A percentile compares a stretch with the other conserved stretches of the same genome.
These are phyloP conservation scores for Phytophthora crassamura DNA, from an alignment of 352 stramenopile species.

Conservation along the genomic window DNA sequence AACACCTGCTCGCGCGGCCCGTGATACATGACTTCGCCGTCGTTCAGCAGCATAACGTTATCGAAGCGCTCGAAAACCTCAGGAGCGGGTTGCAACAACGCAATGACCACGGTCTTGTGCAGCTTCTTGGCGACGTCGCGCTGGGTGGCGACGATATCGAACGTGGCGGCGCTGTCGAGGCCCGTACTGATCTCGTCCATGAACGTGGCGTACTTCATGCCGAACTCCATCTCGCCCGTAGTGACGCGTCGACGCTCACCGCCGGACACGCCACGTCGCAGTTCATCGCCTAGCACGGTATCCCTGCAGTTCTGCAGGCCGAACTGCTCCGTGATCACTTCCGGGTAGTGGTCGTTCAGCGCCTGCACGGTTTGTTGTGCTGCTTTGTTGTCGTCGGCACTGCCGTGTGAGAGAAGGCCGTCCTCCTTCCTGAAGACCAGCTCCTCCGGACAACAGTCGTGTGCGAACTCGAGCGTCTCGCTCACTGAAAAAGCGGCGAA, in stretches of 20 bases:
- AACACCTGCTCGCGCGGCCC: constrained; percentile 36
- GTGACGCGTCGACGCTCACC: constrained; percentile 60
- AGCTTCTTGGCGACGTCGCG: constrained; percentile 47
- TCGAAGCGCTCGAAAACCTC: constrained; percentile 94
- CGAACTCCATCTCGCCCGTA: constrained; percentile 41
- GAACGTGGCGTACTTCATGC: constrained; percentile 62
- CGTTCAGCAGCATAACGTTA: constrained; percentile 66
- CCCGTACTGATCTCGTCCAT: constrained; percentile 92
- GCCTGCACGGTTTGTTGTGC: constrained; percentile 8
- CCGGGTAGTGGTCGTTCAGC: constrained; percentile 30
- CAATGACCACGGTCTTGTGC: constrained; percentile 58
- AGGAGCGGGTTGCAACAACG: constrained; percentile 85
- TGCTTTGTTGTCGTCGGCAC: constrained; percentile 19
- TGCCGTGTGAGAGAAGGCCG: constrained; percentile 28
- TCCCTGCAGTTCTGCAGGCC: constrained; percentile 44
- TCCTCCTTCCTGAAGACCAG: not conserved
- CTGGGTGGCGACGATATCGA: constrained; percentile 78
- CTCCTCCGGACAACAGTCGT: constrained; percentile 21
- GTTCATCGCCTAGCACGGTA: constrained; percentile 49
- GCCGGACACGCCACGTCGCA: constrained; percentile 68
- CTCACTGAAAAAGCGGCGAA: constrained; percentile 30
- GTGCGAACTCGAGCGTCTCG: constrained; percentile 36
- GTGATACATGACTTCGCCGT: constrained; percentile 59
- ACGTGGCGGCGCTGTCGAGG: constrained; percentile 87
- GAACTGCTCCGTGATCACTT: constrained; percentile 26